These are phyloP conservation scores for Pythium vanterpoolii DNA, from an alignment of 352 stramenopile genomes.

Conservation along the genomic window DNA sequence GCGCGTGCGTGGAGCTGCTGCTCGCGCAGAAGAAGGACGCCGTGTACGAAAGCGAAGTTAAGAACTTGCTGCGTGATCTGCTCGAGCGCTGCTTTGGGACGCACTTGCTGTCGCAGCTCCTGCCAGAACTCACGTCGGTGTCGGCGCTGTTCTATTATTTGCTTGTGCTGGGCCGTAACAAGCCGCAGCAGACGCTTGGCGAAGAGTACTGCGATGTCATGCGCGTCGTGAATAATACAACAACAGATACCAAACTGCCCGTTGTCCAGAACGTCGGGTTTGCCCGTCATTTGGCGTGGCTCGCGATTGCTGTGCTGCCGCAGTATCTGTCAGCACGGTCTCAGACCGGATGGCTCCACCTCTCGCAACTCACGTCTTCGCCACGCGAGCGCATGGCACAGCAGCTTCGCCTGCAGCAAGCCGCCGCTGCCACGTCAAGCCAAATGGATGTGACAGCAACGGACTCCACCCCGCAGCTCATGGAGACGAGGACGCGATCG, in stretches of 20 bases:
- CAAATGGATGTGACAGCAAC: not conserved
- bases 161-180: conserved; percentile 48
- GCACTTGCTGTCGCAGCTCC: conserved; percentile 73
- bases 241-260: not conserved
- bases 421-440: conserved; percentile 1
- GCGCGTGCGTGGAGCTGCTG: conserved; percentile 70
- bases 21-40: conserved; percentile 70
- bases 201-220: conserved; percentile 87
- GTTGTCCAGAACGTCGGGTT: conserved; percentile 32
- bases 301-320: conserved; percentile 51
- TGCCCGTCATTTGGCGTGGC: conserved; percentile 49
- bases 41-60: conserved; percentile 69
- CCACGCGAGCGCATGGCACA: conserved; percentile 79
- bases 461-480: conserved; percentile 3
- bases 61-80: conserved; percentile 70
- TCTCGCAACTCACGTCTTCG: conserved; percentile 57
- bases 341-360: conserved; percentile 64
- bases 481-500: conserved; percentile 23
- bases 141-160: conserved; percentile 69
- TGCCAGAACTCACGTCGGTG: conserved; percentile 63
- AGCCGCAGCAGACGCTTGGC: conserved; percentile 77
- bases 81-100: conserved; percentile 65
- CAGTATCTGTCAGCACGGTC: conserved; percentile 63
- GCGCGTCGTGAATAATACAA: conserved; percentile 34
- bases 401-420: conserved; percentile 54